phyloP scores from a whole-genome alignment of 257 asterid genomes.

The Anisodus acutangulus region DNA sequence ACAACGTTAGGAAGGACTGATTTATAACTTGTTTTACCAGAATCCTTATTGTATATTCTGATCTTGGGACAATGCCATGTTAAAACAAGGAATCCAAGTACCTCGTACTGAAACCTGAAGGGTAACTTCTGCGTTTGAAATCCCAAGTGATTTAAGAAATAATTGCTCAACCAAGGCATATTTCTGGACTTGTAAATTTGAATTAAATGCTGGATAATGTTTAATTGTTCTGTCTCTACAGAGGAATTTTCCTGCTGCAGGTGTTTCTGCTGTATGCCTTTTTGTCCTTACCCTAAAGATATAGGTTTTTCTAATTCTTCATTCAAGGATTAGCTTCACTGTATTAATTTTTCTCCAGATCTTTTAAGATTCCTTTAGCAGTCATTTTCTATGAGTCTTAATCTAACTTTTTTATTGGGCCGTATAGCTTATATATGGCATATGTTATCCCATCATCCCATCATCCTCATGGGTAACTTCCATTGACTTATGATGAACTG shows the following conservation, averaged over 20 bases:
- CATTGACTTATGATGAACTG: neutral
- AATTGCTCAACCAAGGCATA: neutral
- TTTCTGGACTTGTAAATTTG: neutral
- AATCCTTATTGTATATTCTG: neutral
- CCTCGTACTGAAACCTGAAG: neutral
- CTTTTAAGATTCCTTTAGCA: neutral
- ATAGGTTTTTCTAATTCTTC: neutral
- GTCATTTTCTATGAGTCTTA: conserved; percentile 5
- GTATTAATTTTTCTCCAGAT: neutral
- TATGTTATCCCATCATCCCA: neutral
- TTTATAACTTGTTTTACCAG: neutral
- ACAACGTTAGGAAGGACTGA: neutral
- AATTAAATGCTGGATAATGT: neutral
- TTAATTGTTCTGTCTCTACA: neutral
- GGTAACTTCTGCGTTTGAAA: neutral
- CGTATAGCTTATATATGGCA: neutral
- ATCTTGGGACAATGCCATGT: neutral
- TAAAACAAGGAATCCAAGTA: neutral
- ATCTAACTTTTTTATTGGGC: neutral
- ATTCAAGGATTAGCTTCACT: neutral
- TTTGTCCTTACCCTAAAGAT: neutral
- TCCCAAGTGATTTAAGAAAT: neutral
- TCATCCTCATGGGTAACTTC: conserved; percentile 23
- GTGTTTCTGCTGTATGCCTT: neutral
- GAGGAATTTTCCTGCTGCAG: neutral